Evolutionary conservation across 129 eudicot genomes (phyloP).

Genomic region (Tagetes patula): DNA sequence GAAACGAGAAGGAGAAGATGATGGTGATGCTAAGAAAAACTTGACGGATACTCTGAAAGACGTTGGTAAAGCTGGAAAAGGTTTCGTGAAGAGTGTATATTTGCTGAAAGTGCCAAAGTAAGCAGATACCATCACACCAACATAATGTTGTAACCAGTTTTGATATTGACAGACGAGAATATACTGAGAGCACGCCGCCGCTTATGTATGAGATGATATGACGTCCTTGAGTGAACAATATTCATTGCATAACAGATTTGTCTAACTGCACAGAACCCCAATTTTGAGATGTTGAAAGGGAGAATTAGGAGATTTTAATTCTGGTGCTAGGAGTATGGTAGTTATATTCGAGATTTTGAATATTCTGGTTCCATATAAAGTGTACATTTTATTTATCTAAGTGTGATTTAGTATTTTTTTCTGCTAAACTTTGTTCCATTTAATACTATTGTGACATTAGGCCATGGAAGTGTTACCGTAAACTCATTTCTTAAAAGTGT

Average conservation of each 20-base stretch:
- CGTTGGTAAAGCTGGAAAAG: constrained; percentile 83
- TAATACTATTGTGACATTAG: no score
- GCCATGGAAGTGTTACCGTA: no score
- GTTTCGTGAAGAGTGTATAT: constrained; percentile 75
- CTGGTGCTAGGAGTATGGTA: not conserved
- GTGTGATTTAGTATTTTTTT: not conserved
- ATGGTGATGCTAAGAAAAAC: constrained; percentile 29
- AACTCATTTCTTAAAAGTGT: no score
- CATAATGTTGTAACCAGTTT: constrained; percentile 29
- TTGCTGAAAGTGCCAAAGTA: constrained; percentile 66
- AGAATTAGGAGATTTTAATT: constrained; percentile 3
- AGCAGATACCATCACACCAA: constrained; percentile 24
- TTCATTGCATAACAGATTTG: not conserved
- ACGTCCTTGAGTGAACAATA: not conserved
- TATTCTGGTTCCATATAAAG: not conserved
- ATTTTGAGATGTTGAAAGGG: constrained; percentile 30
- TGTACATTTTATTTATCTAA: no score
- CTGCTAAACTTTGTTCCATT: no score
- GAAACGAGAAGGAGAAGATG: constrained; percentile 59
- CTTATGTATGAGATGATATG: not conserved
- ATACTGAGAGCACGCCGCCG: not conserved
- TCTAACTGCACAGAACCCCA: not conserved
- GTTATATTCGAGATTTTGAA: not conserved
- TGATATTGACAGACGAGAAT: not conserved
- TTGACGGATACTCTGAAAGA: constrained; percentile 45